Base-by-base conservation (phyloP, 352 stramenopile genomes). In the Globisporangium mamillatum region DNA sequence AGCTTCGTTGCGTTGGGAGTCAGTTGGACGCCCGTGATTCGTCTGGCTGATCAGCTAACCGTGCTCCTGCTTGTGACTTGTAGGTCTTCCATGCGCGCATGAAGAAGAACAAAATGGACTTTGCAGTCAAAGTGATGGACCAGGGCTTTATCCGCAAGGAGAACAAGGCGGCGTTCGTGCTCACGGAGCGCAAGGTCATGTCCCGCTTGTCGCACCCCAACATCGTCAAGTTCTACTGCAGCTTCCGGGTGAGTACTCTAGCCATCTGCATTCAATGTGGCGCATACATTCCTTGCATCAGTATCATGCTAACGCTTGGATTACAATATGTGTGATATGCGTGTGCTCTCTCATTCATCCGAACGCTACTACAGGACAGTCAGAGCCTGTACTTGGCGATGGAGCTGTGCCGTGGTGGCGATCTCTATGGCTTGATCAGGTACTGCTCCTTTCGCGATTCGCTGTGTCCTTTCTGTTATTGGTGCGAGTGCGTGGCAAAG, bases 81-180 rank as follows among this genome's bases (percentile, higher is more conserved):
- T 62, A 96, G 88, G 88, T 95, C 10, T 94, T 95, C 59, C 89
- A 97, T 79, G 89, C 89, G 57, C 84, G 89, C 44, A 75, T 91
- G 63, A 97, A 97, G 75, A 86, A 85, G 54, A 91, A 75, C 62
- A 76, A 73, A 57, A 71, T 85, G 69, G 87, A 97, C 66, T 91
- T 97, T 44, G 91, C 91, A 2, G 79, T 97, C 57, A 97, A 97
- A 68, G 90, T 97, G 60, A 97, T 97, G 90, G 90, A 97, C 68
- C 90, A 97, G 74, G 76, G 73, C 64, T 94, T 94, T 67, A 96
- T 97, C 58, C 88, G 88, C 76, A 94, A 93, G 73, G 91, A 97
- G 73, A 96, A 97, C 73, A 97, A 97, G 73, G 89, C 90, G 52
- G 86, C 81, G n/a, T 94, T 95, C 66, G 88, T 96, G 60, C 84